These are phyloP conservation scores for Globisporangium cylindrosporum DNA, from an alignment of 352 stramenopile genomes.

Conservation along the genomic window DNA sequence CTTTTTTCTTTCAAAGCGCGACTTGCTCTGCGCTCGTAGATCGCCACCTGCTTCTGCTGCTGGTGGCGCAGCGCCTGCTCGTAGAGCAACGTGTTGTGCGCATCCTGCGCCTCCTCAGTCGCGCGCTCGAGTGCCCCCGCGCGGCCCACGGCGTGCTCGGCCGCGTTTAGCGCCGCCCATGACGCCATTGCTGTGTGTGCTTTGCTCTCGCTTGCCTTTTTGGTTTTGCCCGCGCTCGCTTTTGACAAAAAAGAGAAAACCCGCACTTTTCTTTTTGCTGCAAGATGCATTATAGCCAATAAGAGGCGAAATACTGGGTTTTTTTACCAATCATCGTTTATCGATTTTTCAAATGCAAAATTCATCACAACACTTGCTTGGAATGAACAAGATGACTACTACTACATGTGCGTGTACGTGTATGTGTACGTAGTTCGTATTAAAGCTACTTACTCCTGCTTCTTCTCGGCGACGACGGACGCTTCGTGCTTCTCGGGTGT, in stretches of 20 bases:
- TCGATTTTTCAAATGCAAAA: not conserved
- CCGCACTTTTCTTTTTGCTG: not conserved
- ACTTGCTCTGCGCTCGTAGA: not conserved
- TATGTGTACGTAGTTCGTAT: not conserved
- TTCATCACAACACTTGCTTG: not conserved
- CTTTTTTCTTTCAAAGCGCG: not conserved
- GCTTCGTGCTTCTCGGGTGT: not conserved
- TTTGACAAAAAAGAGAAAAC: not conserved
- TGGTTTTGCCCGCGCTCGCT: not conserved
- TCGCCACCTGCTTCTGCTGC: slow-evolving; percentile 46
- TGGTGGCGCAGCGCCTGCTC: slow-evolving; percentile 64
- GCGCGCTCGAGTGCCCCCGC: slow-evolving; percentile 24
- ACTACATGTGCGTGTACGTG: not conserved
- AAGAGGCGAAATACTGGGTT: not conserved
- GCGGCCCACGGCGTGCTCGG: slow-evolving; percentile 23
- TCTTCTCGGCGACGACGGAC: not conserved
- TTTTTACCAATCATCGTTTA: slow-evolving; percentile 1
- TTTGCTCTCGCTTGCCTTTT: slow-evolving; percentile 1
- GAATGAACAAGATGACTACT: not conserved
- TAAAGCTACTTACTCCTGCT: not conserved
- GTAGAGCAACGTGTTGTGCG: slow-evolving; percentile 55
- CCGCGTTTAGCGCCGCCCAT: slow-evolving; percentile 66
- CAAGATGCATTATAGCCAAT: not conserved
- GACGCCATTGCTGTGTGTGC: slow-evolving; percentile 34
- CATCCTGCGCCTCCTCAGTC: slow-evolving; percentile 69